Percentiles rank a stretch among this genome's conserved stretches.
Evolutionary conservation across 495 filamentous ascomycete species (phyloP).

Genomic region (Aspergillus leporis): DNA sequence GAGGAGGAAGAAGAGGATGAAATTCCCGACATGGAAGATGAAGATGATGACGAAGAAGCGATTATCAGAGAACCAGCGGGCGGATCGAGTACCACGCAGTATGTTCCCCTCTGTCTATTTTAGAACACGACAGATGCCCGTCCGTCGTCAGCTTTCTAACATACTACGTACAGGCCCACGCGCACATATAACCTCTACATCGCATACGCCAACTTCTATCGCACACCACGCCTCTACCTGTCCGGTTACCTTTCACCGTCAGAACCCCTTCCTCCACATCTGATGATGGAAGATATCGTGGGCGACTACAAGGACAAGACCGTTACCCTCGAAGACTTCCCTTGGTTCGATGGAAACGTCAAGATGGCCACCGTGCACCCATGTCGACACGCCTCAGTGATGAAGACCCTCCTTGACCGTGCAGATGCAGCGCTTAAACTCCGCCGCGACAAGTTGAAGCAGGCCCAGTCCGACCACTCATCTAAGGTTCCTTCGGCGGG

Average conservation of each 20-base stretch:
- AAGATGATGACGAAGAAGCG: conserved; percentile 94
- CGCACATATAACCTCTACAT: conserved; percentile 98
- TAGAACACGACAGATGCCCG: background rate
- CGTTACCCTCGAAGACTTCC: conserved; percentile 96
- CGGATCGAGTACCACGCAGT: conserved; percentile 64
- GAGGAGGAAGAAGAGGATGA: conserved; percentile 80
- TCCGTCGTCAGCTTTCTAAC: background rate
- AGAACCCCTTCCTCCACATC: conserved; percentile 78
- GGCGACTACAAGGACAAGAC: conserved; percentile 99
- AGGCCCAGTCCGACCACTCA: conserved; percentile 30
- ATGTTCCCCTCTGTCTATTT: conserved; percentile 35
- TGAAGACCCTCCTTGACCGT: conserved; percentile 96
- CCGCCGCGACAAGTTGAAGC: conserved; percentile 74
- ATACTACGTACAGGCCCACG: conserved; percentile 57
- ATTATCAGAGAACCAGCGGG: conserved; percentile 81
- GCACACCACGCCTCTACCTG: conserved; percentile 92
- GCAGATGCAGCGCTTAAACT: conserved; percentile 92
- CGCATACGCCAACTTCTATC: conserved; percentile 94
- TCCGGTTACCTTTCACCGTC: conserved; percentile 83
- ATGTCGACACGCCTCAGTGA: conserved; percentile 89
- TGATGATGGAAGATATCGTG: conserved; percentile 99
- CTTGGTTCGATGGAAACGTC: conserved; percentile 76
- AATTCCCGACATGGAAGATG: conserved; percentile 98
- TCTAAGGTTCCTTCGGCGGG: conserved; percentile 51
- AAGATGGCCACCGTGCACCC: conserved; percentile 98